Conservation (phyloP, 306 rosid genomes). For the Adenanthera pavonina region DNA sequence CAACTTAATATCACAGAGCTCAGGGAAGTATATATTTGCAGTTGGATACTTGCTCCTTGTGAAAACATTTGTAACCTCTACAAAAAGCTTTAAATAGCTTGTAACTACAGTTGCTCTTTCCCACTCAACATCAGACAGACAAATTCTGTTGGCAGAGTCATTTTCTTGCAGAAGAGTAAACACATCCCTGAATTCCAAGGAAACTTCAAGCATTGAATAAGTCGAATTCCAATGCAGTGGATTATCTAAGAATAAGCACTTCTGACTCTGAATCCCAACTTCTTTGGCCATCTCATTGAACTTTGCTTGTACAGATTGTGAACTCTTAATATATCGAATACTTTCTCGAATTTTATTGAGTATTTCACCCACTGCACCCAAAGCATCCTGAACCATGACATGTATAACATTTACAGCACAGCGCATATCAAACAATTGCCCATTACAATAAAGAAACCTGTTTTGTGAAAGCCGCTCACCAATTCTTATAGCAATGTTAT, state of each 20-base stretch:
- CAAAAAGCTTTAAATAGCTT: slow-evolving; percentile 75
- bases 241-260: slow-evolving; percentile 69
- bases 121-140: slow-evolving; percentile 81
- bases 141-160: slow-evolving; percentile 54
- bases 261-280: slow-evolving; percentile 66
- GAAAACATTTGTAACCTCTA: slow-evolving; percentile 69
- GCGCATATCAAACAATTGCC: slow-evolving; percentile 83
- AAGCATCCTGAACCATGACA: slow-evolving; percentile 55
- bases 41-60: slow-evolving; percentile 71
- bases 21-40: slow-evolving; percentile 83
- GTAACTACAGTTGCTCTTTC: slow-evolving; percentile 58
- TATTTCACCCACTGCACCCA: slow-evolving; percentile 60
- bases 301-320: slow-evolving; percentile 68
- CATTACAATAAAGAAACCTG: slow-evolving; percentile 83
- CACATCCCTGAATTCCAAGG: slow-evolving; percentile 76
- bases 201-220: slow-evolving; percentile 79
- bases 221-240: slow-evolving; percentile 76
- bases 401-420: slow-evolving; percentile 63
- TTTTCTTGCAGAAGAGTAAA: slow-evolving; percentile 77
- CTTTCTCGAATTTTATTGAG: slow-evolving; percentile 69
- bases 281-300: slow-evolving; percentile 73
- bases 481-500: slow-evolving; percentile 64
- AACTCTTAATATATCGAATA: slow-evolving; percentile 67
- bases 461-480: slow-evolving; percentile 84
- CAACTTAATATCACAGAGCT: slow-evolving; percentile 85